Conservation (phyloP, 2,329 filamentous ascomycete species). For the Shiraia sp. region DNA sequence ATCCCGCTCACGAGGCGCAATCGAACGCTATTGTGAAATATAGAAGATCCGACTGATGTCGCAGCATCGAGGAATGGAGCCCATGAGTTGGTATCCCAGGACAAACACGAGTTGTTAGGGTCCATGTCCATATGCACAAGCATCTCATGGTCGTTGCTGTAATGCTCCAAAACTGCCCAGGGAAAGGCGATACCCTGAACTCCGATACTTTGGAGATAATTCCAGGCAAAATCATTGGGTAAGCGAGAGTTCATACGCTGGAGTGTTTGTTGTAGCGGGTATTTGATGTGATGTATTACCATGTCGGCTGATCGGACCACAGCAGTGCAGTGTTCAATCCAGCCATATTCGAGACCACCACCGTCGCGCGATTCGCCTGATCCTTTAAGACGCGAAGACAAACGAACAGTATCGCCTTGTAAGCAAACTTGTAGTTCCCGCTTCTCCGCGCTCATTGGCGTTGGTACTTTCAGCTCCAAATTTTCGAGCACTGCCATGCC, state of each 20-base stretch:
- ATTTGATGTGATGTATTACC: slow-evolving; percentile 2
- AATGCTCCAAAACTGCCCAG: slow-evolving; percentile 47
- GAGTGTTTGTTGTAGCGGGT: slow-evolving; percentile 24
- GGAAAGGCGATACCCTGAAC: slow-evolving; percentile 48
- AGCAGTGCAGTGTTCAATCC: slow-evolving; percentile 1
- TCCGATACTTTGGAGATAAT: slow-evolving; percentile 46
- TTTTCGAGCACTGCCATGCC: slow-evolving; percentile 30
- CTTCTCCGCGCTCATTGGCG: slow-evolving; percentile 37
- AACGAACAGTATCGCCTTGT: slow-evolving; percentile 1
- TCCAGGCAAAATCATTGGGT: slow-evolving; percentile 37
- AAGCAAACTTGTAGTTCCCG: slow-evolving; percentile 40
- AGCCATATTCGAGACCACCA: too few species aligned
- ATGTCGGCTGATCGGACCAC: not conserved
- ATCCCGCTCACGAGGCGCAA: slow-evolving; percentile 45
- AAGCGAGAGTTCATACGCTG: slow-evolving; percentile 31
- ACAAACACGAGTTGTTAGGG: slow-evolving; percentile 13
- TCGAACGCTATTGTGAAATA: slow-evolving; percentile 42
- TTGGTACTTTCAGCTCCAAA: slow-evolving; percentile 40
- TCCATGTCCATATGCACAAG: slow-evolving; percentile 43
- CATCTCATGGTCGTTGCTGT: slow-evolving; percentile 45
- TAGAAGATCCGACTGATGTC: slow-evolving; percentile 47
- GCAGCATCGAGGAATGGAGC: slow-evolving; percentile 48
- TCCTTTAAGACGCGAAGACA: slow-evolving; percentile 6
- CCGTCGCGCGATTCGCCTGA: not conserved
- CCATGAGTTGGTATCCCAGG: slow-evolving; percentile 41